Conservation (phyloP, 1,284 basidiomycete genomes). For the Cutaneotrichosporon curvatum region DNA sequence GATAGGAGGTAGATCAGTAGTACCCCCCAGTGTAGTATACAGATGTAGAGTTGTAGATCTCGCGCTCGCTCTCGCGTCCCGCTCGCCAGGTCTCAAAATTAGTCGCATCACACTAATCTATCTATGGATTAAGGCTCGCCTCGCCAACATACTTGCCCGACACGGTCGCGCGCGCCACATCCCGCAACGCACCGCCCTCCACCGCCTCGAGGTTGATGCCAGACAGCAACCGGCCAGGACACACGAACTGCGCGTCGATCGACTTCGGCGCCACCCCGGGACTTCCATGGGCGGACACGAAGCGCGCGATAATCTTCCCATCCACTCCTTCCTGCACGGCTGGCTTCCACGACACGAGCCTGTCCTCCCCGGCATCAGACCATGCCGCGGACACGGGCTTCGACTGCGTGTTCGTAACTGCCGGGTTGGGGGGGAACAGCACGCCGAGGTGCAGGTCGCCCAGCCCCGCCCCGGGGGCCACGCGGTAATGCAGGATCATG, state of each 20-base stretch:
- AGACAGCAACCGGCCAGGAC: constrained; percentile 43
- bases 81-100: no score
- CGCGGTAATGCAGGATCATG: constrained; percentile 49
- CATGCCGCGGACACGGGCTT: constrained; percentile 49
- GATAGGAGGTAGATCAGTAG: no score
- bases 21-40: no score
- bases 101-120: no score
- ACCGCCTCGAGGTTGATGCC: constrained; percentile 44
- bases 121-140: constrained; percentile 8
- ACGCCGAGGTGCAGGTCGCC: constrained; percentile 43
- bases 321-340: constrained; percentile 22
- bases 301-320: constrained; percentile 50
- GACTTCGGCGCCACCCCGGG: constrained; percentile 32
- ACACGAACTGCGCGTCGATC: constrained; percentile 46
- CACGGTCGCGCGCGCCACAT: constrained; percentile 2
- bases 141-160: constrained; percentile 15
- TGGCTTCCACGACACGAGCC: constrained; percentile 46
- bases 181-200: constrained; percentile 11
- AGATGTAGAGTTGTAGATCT: no score
- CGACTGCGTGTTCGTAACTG: constrained; percentile 48
- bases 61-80: no score
- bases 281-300: constrained; percentile 33
- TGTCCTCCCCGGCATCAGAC: constrained; percentile 21
- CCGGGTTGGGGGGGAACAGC: constrained; percentile 37
- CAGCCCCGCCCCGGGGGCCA: constrained; percentile 25